Conservation (phyloP, 805 yeast genomes). For the Candida glaebosa region DNA sequence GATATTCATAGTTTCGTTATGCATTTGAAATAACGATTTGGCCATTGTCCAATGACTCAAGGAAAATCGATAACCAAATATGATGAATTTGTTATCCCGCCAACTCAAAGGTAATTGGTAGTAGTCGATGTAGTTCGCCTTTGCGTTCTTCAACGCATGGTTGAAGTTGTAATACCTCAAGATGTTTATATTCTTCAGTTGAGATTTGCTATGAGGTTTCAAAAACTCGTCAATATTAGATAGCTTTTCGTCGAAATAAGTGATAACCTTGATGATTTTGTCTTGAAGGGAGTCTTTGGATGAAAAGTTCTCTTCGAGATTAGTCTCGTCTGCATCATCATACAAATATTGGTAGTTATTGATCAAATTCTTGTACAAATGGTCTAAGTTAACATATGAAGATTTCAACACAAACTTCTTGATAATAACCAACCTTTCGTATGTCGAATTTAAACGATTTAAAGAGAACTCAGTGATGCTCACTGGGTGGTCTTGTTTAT, state of each 20-base stretch:
- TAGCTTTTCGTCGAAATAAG: constrained; percentile 40
- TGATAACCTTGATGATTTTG: constrained; percentile 40
- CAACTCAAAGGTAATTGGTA: constrained; percentile 89
- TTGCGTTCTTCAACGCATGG: constrained; percentile 29
- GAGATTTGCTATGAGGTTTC: constrained; percentile 29
- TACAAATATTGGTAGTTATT: constrained; percentile 34
- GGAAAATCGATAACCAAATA: constrained; percentile 82
- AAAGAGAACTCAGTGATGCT: constrained; percentile 3
- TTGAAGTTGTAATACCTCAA: constrained; percentile 39
- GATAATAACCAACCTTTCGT: constrained; percentile 31
- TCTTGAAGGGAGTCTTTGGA: constrained; percentile 28
- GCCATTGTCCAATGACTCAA: constrained; percentile 57
- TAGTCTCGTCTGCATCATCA: background rate
- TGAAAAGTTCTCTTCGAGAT: too few species aligned
- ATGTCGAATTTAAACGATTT: constrained; percentile 29
- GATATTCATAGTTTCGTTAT: constrained; percentile 88
- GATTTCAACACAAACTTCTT: constrained; percentile 35
- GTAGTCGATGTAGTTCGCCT: constrained; percentile 58
- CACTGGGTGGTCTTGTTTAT: constrained; percentile 1
- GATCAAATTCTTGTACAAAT: constrained; percentile 35
- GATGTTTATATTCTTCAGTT: constrained; percentile 28
- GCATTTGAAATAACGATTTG: constrained; percentile 57
- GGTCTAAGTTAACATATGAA: constrained; percentile 37
- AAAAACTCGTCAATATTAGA: constrained; percentile 36
- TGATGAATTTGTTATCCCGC: constrained; percentile 87